Evolutionary conservation across 1,139 yeast species (phyloP).

Genomic region (Hansenula anomala): DNA sequence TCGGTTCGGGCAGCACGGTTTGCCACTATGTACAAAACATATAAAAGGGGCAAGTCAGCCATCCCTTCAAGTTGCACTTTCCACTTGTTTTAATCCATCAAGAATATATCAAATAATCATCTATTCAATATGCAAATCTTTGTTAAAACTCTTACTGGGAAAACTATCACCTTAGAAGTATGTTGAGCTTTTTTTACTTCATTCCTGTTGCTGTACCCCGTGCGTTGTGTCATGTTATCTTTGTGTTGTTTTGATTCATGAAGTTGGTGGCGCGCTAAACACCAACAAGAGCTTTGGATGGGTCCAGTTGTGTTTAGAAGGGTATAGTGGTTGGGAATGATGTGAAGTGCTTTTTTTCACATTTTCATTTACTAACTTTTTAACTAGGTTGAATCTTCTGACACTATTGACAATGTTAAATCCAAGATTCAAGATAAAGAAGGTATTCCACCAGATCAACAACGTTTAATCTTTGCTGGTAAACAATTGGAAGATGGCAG

Average conservation of each 20-base stretch:
- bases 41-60: conserved; percentile 2
- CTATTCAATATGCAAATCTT: conserved; percentile 43
- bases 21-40: conserved; percentile 1
- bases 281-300: too few relatives aligned
- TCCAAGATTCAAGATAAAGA: too few relatives aligned
- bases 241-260: not conserved
- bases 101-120: not conserved
- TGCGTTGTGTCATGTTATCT: not conserved
- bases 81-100: conserved; percentile 32
- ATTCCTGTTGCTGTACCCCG: conserved; percentile 40
- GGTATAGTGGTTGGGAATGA: too few relatives aligned
- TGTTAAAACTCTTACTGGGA: conserved; percentile 45
- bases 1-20: not conserved
- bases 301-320: too few relatives aligned
- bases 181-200: conserved; percentile 8
- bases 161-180: conserved; percentile 34
- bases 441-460: too few relatives aligned
- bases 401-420: too few relatives aligned
- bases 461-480: too few relatives aligned
- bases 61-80: conserved; percentile 1
- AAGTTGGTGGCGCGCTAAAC: too few relatives aligned
- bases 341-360: too few relatives aligned
- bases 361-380: conserved; percentile 68
- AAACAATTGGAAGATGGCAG: too few relatives aligned
- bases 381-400: conserved; percentile 26